Percentiles rank a stretch among this genome's conserved stretches.
Conservation (phyloP, 352 stramenopile genomes). For the Phytophthora colocasiae region DNA sequence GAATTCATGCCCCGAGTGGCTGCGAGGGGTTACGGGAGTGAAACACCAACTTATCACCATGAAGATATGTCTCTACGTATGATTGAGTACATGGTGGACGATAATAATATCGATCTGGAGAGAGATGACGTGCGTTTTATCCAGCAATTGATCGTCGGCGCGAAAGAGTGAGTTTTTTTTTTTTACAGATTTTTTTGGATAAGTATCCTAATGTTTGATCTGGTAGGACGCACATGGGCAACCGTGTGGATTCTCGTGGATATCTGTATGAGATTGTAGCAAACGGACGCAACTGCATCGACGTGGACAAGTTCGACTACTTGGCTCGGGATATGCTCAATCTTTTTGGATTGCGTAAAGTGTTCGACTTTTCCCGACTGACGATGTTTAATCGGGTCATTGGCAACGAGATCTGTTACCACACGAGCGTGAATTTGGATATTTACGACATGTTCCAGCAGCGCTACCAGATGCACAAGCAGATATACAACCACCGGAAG, state of each 20-base stretch:
- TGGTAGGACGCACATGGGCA: conserved; percentile 55
- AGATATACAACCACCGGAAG: conserved; percentile 92
- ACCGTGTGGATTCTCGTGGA: conserved; percentile 58
- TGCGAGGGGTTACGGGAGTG: conserved; percentile 33
- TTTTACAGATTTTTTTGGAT: background rate
- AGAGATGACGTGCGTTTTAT: conserved; percentile 74
- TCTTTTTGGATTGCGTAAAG: conserved; percentile 81
- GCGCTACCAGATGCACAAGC: conserved; percentile 90
- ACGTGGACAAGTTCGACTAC: conserved; percentile 95
- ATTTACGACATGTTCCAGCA: conserved; percentile 93
- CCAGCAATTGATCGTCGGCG: conserved; percentile 83
- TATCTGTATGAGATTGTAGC: conserved; percentile 93
- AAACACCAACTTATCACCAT: conserved; percentile 63
- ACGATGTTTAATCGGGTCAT: conserved; percentile 90
- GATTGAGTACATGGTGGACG: conserved; percentile 82
- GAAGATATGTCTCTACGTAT: conserved; percentile 86
- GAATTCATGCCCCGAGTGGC: conserved; percentile 84
- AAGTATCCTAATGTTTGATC: conserved; percentile 9
- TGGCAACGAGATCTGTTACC: conserved; percentile 90
- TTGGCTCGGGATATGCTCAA: conserved; percentile 88
- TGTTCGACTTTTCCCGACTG: conserved; percentile 80
- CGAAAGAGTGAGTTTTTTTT: conserved; percentile 58
- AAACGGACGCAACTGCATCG: conserved; percentile 91
- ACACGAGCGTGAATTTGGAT: conserved; percentile 85
- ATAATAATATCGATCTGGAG: conserved; percentile 85